These are phyloP conservation scores for Hawksworthiomyces lignivorus DNA, from an alignment of 2,329 filamentous ascomycete species.

Conservation along the genomic window DNA sequence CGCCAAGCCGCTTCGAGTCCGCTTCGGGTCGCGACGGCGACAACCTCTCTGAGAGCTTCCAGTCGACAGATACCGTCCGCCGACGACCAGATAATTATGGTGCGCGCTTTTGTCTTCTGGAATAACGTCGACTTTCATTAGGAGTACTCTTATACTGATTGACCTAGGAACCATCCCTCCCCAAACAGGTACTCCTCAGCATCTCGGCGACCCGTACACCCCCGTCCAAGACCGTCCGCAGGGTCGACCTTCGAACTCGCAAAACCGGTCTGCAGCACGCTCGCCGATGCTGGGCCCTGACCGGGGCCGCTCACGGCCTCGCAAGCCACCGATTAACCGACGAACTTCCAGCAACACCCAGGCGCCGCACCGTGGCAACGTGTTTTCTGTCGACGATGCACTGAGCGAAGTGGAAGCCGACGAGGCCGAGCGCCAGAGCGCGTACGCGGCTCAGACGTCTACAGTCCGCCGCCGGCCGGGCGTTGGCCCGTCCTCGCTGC, in stretches of 20 bases:
- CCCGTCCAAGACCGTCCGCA: constrained; percentile 30
- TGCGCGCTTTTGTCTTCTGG: constrained; percentile 26
- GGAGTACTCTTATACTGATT: not conserved
- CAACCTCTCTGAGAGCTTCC: constrained; percentile 44
- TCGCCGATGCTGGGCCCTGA: constrained; percentile 41
- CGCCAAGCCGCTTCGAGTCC: too few relatives aligned
- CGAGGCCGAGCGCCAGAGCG: constrained; percentile 39
- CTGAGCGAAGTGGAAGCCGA: constrained; percentile 71
- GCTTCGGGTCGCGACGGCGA: constrained; percentile 27
- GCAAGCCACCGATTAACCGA: constrained; percentile 66
- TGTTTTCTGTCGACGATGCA: constrained; percentile 90
- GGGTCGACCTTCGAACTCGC: constrained; percentile 25
- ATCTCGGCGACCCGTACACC: constrained; percentile 12
- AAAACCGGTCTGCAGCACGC: constrained; percentile 24
- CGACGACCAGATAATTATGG: constrained; percentile 52
- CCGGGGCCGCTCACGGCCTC: constrained; percentile 45
- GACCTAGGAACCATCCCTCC: constrained; percentile 9
- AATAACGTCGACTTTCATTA: too few relatives aligned
- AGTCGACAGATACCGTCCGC: constrained; percentile 53
- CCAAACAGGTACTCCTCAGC: constrained; percentile 5
- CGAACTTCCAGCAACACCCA: constrained; percentile 64
- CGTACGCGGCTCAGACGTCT: constrained; percentile 13
- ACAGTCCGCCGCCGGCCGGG: constrained; percentile 8
- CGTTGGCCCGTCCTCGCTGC: constrained; percentile 10
- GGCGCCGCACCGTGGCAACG: constrained; percentile 70